These are phyloP conservation scores for Volvox reticuliferus DNA, from an alignment of 139 green algal genomes.

Conservation along the genomic window DNA sequence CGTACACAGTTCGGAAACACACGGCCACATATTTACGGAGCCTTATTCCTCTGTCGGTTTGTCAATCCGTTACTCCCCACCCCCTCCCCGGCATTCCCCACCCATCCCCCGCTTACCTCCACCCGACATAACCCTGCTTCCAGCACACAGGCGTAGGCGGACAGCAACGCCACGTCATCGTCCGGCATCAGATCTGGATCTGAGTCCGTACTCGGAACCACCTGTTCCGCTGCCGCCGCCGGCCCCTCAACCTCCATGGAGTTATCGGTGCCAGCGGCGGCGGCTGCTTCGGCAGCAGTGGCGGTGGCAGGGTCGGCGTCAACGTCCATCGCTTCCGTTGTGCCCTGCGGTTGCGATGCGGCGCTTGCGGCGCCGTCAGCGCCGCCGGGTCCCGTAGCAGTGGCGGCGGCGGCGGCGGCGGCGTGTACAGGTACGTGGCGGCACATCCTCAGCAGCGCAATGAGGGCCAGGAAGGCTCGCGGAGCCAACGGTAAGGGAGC, in stretches of 20 bases:
- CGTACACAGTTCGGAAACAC: too few relatives aligned
- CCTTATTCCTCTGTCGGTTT: too few relatives aligned
- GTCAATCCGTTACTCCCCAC: too few relatives aligned
- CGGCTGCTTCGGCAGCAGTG: too few relatives aligned
- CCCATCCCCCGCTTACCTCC: conserved; percentile 13
- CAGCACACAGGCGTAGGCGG: conserved; percentile 12
- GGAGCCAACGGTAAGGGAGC: conserved; percentile 38
- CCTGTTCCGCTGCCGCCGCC: neutral
- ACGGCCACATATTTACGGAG: too few relatives aligned
- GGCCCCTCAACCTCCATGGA: neutral
- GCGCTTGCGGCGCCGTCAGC: neutral
- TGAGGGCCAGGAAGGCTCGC: conserved; percentile 13
- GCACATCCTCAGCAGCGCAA: conserved; percentile 8
- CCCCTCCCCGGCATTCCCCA: neutral
- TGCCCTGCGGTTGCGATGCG: neutral
- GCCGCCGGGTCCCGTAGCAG: neutral
- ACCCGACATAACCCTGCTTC: conserved; percentile 27
- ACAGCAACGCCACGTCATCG: neutral
- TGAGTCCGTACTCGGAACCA: neutral
- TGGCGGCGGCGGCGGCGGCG: neutral
- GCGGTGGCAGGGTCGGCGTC: neutral
- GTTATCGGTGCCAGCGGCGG: neutral
- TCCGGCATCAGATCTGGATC: neutral
- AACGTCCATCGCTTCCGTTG: neutral
- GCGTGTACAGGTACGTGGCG: neutral